Evolutionary conservation across 2,329 filamentous ascomycete species (phyloP).

Genomic region (Alternaria postmessia): DNA sequence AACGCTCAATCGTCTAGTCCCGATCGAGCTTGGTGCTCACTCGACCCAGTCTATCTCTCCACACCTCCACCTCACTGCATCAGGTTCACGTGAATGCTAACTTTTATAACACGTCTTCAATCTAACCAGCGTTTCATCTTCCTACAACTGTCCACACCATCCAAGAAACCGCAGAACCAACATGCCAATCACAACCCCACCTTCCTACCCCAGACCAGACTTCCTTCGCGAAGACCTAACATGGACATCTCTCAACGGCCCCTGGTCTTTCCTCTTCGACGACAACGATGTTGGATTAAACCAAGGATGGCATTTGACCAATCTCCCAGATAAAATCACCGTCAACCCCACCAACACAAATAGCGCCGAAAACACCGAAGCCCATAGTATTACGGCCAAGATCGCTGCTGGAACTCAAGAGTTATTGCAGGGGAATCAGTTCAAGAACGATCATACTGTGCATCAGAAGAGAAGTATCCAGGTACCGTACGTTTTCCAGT

Average conservation of each 20-base stretch:
- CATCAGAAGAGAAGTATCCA: conserved; percentile 63
- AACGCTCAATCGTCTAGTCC: not conserved
- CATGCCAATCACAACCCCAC: conserved; percentile 12
- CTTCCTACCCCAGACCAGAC: conserved; percentile 69
- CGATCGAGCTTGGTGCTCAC: conserved; percentile 1
- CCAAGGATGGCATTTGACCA: conserved; percentile 62
- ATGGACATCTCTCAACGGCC: conserved; percentile 69
- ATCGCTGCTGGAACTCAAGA: conserved; percentile 60
- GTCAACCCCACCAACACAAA: conserved; percentile 32
- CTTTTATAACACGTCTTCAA: conserved; percentile 6
- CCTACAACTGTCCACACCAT: not conserved
- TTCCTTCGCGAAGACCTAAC: conserved; percentile 64
- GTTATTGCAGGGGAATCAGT: conserved; percentile 58
- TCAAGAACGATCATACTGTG: conserved; percentile 41
- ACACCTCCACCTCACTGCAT: conserved; percentile 17
- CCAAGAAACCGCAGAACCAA: not conserved
- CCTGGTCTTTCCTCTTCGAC: conserved; percentile 72
- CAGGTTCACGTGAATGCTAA: conserved; percentile 17
- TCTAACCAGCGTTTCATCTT: not conserved
- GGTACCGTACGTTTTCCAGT: conserved; percentile 72
- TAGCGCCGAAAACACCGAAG: conserved; percentile 30
- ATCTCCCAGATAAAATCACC: conserved; percentile 57
- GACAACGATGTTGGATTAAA: conserved; percentile 66
- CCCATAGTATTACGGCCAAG: conserved; percentile 55
- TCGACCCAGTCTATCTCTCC: conserved; percentile 17